Evolutionary conservation across 1,284 basidiomycete genomes (phyloP), one percentile per base, ranked within the genome.

Genomic region (Exobasidium rhododendri): DNA sequence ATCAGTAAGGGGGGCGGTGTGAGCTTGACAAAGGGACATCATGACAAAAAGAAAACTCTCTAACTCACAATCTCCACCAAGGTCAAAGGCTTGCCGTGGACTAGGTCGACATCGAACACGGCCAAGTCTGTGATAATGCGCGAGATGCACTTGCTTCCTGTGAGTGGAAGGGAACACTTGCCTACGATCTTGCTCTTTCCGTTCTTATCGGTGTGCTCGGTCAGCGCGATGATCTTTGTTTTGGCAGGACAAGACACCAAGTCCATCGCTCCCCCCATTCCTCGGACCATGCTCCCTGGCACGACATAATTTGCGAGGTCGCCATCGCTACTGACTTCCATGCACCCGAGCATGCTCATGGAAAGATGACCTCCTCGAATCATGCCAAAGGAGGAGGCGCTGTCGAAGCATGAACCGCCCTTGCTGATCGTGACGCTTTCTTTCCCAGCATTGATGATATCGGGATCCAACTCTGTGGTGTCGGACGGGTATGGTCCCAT

Each of bases 401-500:
- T 51, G 29, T 62, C 61, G 44, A 62, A 62, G 14, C 55, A 52
- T 4, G 61, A 46, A 14, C 46, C 61, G 17, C 61, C 58, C 11
- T 60, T 51, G 20, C 55, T 50, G 14, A 69, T 56, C 4, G 64
- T 64, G 20, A 71, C 59, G 5, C 70, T 71, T 47, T 71, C 70
- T 58, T 73, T 73, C 4, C 70, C 70, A 3, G 70, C 70, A 55
- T 94, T 94, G 77, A 94, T 91, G 67, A 94, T 85, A 76, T 94
- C 92, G 89, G 90, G 86, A 80, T 96, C 92, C n/a, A 94, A 85
- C 79, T 94, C 84, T 43, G 89, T 85, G 81, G 87, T 84, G 10
- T 89, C 90, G 35, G 35, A 40, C 17, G 93, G 93, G 80, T 93
- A 94, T 46, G 92, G 92, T 1, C 93, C 93, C 91, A 96, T 92